These are phyloP conservation scores for Scheffersomyces insectosa DNA, from an alignment of 1,139 yeast species.

Conservation along the genomic window DNA sequence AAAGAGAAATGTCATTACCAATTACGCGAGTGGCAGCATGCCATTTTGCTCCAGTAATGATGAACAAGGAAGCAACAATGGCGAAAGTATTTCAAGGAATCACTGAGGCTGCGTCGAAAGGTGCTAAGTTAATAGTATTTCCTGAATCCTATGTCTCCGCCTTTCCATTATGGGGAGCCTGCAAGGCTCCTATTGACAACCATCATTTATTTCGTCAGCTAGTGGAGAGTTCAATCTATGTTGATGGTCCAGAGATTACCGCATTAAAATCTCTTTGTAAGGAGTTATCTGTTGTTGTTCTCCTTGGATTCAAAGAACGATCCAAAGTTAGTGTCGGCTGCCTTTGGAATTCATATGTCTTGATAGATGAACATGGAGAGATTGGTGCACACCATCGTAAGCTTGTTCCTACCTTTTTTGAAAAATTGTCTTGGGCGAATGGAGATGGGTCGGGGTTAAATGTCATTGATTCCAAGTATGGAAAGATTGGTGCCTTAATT, in stretches of 20 bases:
- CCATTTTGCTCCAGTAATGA: not conserved
- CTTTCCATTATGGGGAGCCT: not conserved
- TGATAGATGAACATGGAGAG: not conserved
- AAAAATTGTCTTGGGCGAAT: constrained; percentile 1
- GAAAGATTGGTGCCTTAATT: not conserved
- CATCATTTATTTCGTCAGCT: not conserved
- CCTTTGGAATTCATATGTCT: not conserved
- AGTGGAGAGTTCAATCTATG: not conserved
- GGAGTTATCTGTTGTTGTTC: not conserved
- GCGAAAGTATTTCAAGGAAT: not conserved
- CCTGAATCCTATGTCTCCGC: not conserved
- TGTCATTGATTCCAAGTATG: not conserved
- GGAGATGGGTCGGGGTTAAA: not conserved
- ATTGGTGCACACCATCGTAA: not conserved
- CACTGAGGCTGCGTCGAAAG: not conserved
- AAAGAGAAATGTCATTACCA: not conserved
- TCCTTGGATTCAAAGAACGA: not conserved
- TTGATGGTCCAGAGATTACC: not conserved
- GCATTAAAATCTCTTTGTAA: not conserved
- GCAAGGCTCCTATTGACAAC: not conserved
- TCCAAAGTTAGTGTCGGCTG: not conserved
- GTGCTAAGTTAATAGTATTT: not conserved
- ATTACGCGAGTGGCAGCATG: not conserved
- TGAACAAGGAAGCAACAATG: constrained; percentile 1
- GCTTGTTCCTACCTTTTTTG: not conserved